Evolutionary conservation across 306 rosid genomes (phyloP).

Genomic region (Casuarina equisetifolia): DNA sequence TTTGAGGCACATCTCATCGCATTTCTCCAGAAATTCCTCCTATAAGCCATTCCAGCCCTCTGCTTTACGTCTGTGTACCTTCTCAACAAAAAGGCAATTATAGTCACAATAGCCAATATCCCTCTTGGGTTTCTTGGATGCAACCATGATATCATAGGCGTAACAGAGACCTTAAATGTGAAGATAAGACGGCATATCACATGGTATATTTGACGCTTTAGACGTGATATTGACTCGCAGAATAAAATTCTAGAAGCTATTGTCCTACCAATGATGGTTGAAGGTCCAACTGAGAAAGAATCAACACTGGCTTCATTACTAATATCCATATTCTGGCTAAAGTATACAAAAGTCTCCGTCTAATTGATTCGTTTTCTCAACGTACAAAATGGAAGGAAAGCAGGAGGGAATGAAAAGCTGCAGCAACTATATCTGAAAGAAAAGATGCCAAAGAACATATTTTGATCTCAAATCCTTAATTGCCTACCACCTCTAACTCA

Average conservation of each 20-base stretch:
- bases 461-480: too few relatives aligned
- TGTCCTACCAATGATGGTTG: slow-evolving; percentile 72
- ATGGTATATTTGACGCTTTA: slow-evolving; percentile 54
- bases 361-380: not conserved
- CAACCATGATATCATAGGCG: slow-evolving; percentile 65
- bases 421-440: too few relatives aligned
- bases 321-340: slow-evolving; percentile 61
- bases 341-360: not conserved
- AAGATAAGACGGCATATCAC: slow-evolving; percentile 39
- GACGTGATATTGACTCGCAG: slow-evolving; percentile 72
- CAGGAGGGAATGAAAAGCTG: too few relatives aligned
- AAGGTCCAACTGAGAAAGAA: slow-evolving; percentile 83
- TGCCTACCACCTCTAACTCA: too few relatives aligned
- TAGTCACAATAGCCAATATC: slow-evolving; percentile 81
- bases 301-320: slow-evolving; percentile 86
- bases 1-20: slow-evolving; percentile 90
- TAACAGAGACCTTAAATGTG: slow-evolving; percentile 48
- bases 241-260: slow-evolving; percentile 76
- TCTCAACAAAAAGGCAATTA: slow-evolving; percentile 76
- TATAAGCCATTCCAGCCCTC: slow-evolving; percentile 84
- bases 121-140: slow-evolving; percentile 94
- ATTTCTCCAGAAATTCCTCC: slow-evolving; percentile 93
- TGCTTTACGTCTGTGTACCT: slow-evolving; percentile 74
- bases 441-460: too few relatives aligned
- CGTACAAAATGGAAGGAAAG: slow-evolving; percentile 7